Conservation (phyloP, 768 basidiomycete species). For the Amanita rubescens region DNA sequence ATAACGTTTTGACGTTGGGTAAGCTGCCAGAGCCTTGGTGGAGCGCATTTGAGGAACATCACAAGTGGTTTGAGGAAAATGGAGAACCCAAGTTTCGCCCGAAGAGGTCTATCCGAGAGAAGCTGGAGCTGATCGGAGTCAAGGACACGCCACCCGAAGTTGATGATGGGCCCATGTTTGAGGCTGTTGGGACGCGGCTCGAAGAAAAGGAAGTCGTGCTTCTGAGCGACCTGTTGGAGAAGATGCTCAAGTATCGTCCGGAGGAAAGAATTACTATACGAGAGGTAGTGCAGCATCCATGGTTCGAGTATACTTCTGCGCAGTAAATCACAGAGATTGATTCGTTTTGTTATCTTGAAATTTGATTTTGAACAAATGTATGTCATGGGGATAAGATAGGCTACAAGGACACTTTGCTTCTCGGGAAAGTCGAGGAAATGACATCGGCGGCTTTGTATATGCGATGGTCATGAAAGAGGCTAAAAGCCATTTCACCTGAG, state of each 20-base stretch:
- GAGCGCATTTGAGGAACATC: neutral
- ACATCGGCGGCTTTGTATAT: no score
- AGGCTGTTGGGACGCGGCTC: neutral
- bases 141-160: neutral
- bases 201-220: slow-evolving; percentile 1
- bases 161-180: neutral
- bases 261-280: neutral
- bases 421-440: no score
- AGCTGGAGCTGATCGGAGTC: neutral
- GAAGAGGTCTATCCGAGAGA: neutral
- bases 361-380: no score
- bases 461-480: no score
- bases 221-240: slow-evolving; percentile 1
- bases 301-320: neutral
- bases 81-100: neutral
- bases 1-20: neutral
- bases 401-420: no score
- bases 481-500: no score
- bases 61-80: slow-evolving; percentile 1
- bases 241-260: slow-evolving; percentile 1
- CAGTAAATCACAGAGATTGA: no score
- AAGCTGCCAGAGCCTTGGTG: slow-evolving; percentile 1
- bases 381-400: no score
- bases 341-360: no score
- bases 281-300: slow-evolving; percentile 2